Evolutionary conservation across 441 rosid genomes (phyloP), one percentile per base, ranked within the genome.

Genomic region (Pelargonium citronellum): DNA sequence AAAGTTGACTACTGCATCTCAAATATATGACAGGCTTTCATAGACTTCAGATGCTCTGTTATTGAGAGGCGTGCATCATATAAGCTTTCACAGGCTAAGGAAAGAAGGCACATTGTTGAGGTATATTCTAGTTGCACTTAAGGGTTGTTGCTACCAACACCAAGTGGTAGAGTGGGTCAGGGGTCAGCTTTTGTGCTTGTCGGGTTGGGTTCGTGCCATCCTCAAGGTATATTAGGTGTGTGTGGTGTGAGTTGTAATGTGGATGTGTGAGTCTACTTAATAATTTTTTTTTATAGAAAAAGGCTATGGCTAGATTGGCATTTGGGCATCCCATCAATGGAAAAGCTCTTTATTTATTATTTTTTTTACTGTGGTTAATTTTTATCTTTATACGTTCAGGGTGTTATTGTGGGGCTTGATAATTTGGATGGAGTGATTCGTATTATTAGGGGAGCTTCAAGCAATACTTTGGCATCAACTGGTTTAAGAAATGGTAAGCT

Each of bases 11-110:
- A 7, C 11, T 57, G 20, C 43, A 60, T 64, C 39, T n/a, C 2
- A 30, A 63, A 27, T 44, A 64, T 70, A 60, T 78, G 44, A 58
- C 73, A 94, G 99, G 94, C 92, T 57, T 94, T 94, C 84, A 80
- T 94, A 71, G 94, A 94, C 39, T 91, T 94, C 78, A 86, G 99
- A 80, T 94, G 96, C 78, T 86, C 90, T 81, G 94, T 88, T 70
- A 89, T 91, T 19, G 96, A 89, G 83, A 90, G 99, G 72, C 93
- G 99, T 64, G 89, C 94, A 34, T 83, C 76, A 75, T 89, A 82
- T 84, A 94, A 87, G 87, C 95, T 89, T 78, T 83, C 90, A 27
- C 96, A 87, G 66, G 93, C 97, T n/a, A 87, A 85, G 67, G 87
- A 90, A 13, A 90, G 96, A 77, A 86, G 83, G 71, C 99, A 94